Evolutionary conservation across 208 protist genomes (phyloP), one percentile per base, ranked within the genome.

Genomic region (Wallacemonas rigidus): DNA sequence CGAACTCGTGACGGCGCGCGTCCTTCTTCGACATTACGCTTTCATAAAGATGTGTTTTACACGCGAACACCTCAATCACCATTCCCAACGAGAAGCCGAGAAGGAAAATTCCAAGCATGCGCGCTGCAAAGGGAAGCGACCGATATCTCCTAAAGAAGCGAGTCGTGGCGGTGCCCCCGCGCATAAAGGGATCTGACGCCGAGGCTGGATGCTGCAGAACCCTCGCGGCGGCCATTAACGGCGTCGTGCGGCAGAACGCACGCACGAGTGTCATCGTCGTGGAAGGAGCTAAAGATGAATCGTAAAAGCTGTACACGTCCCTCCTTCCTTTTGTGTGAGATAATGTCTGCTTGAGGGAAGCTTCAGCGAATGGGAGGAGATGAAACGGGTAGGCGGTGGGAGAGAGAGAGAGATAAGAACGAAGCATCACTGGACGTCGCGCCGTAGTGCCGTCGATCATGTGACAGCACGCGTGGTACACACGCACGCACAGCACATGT

Each of bases 1-100:
- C 89, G 69, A 94, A 88, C 44, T 91, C 86, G 71, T 94, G 89
- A 5, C 89, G 83, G 5, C 89, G 79, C 40, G 69, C 75, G 41
- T 91, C 89, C 74, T 94, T 94, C 72, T 94, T 94, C 58, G 81
- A 76, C 83, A 91, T 90, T 12, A 94, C 86, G 64, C 80, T 84
- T 63, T 94, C 89, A 74, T 91, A 94, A 55, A 94, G 54, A 63
- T 90, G 83, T 43, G 89, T 94, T 71, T 91, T 91, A 75, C 89
- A 94, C 36, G 89, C 89, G 62, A 94, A 94, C 12, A 81, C 74
- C 75, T 91, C 89, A 51, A 94, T 83, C 43, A 91, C 72, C 55
- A 75, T 45, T 17, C 89, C 89, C 8, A 91, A 44, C 0, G 58
- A 3, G 69, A 94, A 94, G n/a, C 83, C 85, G 0, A 91, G 45